Evolutionary conservation across 2,329 filamentous ascomycete genomes (phyloP), one percentile per base, ranked within the genome.

Genomic region (Zalaria obscura): DNA sequence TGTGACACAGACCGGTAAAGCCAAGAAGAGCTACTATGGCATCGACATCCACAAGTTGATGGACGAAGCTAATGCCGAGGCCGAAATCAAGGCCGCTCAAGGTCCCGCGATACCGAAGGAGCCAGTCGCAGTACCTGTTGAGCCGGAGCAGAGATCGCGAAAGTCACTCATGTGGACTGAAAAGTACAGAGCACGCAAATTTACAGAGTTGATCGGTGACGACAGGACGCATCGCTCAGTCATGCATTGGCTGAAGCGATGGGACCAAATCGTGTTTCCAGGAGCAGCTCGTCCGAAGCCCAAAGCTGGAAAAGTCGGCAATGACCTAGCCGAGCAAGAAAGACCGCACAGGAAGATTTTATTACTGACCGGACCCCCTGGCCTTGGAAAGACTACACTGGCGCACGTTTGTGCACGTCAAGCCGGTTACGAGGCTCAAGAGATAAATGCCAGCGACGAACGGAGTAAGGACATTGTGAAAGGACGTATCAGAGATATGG

Each of bases 381-480:
- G 91, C 2, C 67, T 98, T 7, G 91, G 91, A 27, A 98, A 98
- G 66, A 98, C 91, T 0, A 98, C 91, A 0, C 62, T 98, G 38
- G 91, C 91, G 2, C 91, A 98, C 61, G 91, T 98, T 0, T 96
- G 91, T 57, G 93, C 93, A 0, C 80, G 73, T 50, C 91, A 98
- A 62, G 91, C 91, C 4, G 91, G 91, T 0, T 98, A 98, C 53
- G 91, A 96, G 54, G 83, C 93, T 1, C 75, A 96, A 56, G 91
- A 98, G 58, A 93, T 98, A 63, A 98, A 98, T 53, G 91, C 93
- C 5, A 96, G 89, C 52, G 91, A 98, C 55, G 93, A 98, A 56
- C 75, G 91, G 52, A 94, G 86, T 55, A 73, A 75, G 27, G 79
- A 89, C 54, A 86, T 98, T 2, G 91, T 98, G 31, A 91, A 84